phyloP scores from a whole-genome alignment of 768 basidiomycete genomes.

The Tricholoma sp. region DNA sequence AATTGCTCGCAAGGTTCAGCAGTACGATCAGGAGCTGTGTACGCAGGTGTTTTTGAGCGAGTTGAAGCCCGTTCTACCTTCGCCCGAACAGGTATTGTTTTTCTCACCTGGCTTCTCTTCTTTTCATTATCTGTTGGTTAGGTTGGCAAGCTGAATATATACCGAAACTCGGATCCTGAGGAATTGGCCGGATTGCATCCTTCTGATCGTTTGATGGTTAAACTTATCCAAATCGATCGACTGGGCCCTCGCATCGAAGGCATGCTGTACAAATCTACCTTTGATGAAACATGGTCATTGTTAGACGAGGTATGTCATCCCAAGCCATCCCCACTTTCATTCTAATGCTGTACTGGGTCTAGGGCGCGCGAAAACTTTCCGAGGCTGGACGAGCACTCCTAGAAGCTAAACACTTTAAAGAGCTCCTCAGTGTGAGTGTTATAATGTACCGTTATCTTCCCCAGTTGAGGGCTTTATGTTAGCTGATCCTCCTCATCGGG shows the following conservation, averaged over 20 bases:
- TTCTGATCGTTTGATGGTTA: conserved; percentile 95
- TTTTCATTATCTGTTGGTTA: conserved; percentile 18
- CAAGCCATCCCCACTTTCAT: neutral
- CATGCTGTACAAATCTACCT: conserved; percentile 91
- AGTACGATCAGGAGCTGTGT: conserved; percentile 84
- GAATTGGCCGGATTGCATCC: conserved; percentile 88
- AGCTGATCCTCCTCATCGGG: conserved; percentile 90
- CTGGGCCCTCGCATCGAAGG: conserved; percentile 84
- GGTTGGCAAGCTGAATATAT: conserved; percentile 87
- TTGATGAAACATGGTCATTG: conserved; percentile 79
- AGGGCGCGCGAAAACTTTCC: conserved; percentile 78
- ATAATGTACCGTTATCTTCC: neutral
- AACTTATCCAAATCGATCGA: conserved; percentile 90
- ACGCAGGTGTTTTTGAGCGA: conserved; percentile 87
- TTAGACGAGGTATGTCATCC: conserved; percentile 66
- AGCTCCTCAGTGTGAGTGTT: conserved; percentile 72
- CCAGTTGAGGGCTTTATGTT: neutral
- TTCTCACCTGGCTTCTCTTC: neutral
- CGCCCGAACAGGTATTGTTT: conserved; percentile 74
- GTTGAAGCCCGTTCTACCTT: conserved; percentile 81
- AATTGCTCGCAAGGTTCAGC: conserved; percentile 75
- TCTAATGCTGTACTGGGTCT: conserved; percentile 6
- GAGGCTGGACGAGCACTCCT: conserved; percentile 79
- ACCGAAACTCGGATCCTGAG: conserved; percentile 79
- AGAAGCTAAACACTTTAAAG: conserved; percentile 83